Evolutionary conservation across 164 flowering plant species (phyloP).

Genomic region (Magnolia kwangsiensis): DNA sequence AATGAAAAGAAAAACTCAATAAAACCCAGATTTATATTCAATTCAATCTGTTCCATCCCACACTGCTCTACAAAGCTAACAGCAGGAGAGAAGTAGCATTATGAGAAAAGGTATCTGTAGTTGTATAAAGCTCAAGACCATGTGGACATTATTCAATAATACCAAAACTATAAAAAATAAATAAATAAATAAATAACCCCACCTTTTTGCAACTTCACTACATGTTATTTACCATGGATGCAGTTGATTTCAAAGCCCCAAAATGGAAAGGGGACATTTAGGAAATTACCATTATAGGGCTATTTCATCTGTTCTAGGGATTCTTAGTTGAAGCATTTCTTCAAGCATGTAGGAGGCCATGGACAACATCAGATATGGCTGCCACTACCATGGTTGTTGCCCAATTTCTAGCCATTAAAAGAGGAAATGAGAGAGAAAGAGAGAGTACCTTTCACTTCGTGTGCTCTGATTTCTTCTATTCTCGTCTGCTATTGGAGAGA

Average conservation of each 20-base stretch:
- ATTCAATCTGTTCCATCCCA: slow-evolving; percentile 3
- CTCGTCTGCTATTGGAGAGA: too few species aligned
- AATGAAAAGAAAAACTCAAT: slow-evolving; percentile 12
- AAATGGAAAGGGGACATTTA: not conserved
- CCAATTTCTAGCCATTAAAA: too few species aligned
- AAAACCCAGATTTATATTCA: slow-evolving; percentile 9
- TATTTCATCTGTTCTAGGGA: not conserved
- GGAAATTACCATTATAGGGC: not conserved
- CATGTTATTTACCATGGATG: slow-evolving; percentile 16
- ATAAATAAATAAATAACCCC: too few species aligned
- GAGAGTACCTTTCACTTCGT: too few species aligned
- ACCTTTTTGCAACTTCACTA: slow-evolving; percentile 18
- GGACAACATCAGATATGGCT: too few species aligned
- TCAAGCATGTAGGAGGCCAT: too few species aligned
- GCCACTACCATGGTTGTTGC: too few species aligned
- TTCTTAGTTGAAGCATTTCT: too few species aligned
- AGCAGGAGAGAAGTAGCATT: slow-evolving; percentile 32
- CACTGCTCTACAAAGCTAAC: slow-evolving; percentile 16
- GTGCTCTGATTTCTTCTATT: too few species aligned
- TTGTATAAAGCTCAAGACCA: slow-evolving; percentile 40
- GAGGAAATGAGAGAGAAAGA: too few species aligned
- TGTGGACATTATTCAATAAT: slow-evolving; percentile 30
- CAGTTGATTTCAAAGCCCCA: not conserved
- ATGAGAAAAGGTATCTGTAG: slow-evolving; percentile 54
- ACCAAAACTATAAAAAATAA: slow-evolving; percentile 20